Conservation (phyloP, 2,329 filamentous ascomycete species). For the Ophiostoma novo-ulmi region DNA sequence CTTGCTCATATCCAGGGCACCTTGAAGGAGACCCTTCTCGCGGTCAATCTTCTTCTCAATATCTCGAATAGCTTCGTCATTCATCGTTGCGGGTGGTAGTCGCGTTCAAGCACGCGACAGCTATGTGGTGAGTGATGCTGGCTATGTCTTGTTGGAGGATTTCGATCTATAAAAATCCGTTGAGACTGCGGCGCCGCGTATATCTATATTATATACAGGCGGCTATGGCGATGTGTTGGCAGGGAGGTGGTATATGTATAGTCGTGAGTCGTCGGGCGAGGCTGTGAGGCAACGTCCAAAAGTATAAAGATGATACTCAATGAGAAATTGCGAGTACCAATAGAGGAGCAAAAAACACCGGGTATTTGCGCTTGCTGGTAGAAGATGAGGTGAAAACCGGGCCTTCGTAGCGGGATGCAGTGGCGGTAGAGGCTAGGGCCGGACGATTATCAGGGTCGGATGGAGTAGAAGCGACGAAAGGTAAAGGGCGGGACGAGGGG, state of each 20-base stretch:
- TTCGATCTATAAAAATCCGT: not conserved
- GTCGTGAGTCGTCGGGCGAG: not conserved
- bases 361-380: slow-evolving; percentile 4
- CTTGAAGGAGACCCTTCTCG: slow-evolving; percentile 91
- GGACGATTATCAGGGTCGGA: slow-evolving; percentile 5
- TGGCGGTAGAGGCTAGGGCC: slow-evolving; percentile 16
- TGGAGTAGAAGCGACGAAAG: not conserved
- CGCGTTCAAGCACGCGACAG: slow-evolving; percentile 25
- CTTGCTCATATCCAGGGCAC: slow-evolving; percentile 89
- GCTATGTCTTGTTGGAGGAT: not conserved
- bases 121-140: not conserved
- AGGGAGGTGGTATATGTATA: not conserved
- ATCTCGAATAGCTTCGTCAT: slow-evolving; percentile 64
- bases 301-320: not conserved
- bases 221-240: not conserved
- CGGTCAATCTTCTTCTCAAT: slow-evolving; percentile 97
- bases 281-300: not conserved
- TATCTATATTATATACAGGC: not conserved
- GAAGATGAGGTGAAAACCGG: slow-evolving; percentile 7
- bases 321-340: not conserved
- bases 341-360: slow-evolving; percentile 7
- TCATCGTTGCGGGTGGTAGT: slow-evolving; percentile 45
- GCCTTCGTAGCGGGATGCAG: slow-evolving; percentile 11
- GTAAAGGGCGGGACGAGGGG: not conserved
- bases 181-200: not conserved